Conservation (phyloP, 2,329 filamentous ascomycete genomes). For the Juglanconis oblonga region DNA sequence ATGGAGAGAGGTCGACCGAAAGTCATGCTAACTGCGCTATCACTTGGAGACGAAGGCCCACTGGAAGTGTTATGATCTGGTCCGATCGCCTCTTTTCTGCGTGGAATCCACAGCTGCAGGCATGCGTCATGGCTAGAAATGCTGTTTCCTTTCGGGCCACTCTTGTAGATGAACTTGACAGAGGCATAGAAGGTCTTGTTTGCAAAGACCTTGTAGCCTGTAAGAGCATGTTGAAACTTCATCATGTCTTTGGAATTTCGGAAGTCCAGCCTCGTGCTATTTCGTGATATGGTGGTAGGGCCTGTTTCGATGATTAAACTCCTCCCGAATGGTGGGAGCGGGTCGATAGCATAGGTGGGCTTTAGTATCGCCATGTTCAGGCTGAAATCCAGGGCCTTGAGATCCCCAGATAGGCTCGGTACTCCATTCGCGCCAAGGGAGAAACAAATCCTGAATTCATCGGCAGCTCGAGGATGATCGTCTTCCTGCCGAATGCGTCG, state of each 20-base stretch:
- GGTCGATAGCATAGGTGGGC: not conserved
- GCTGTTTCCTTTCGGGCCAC: not conserved
- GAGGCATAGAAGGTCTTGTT: constrained; percentile 23
- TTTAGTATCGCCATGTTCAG: not conserved
- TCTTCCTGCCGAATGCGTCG: not conserved
- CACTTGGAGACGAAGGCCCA: not conserved
- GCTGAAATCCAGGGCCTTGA: not conserved
- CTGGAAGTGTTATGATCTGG: constrained; percentile 17
- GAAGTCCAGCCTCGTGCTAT: constrained; percentile 26
- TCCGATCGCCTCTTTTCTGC: constrained; percentile 3
- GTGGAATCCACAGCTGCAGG: not conserved
- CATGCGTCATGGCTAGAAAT: constrained; percentile 4
- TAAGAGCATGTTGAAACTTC: constrained; percentile 33
- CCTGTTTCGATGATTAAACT: not conserved
- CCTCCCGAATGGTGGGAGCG: not conserved
- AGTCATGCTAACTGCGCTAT: not conserved
- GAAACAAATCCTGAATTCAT: not conserved
- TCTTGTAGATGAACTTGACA: constrained; percentile 24
- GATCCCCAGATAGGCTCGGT: not conserved
- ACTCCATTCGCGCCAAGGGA: not conserved
- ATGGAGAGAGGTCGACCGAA: not conserved
- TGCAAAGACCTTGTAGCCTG: constrained; percentile 30
- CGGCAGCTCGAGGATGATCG: not conserved
- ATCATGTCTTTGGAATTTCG: constrained; percentile 24
- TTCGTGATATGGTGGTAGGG: not conserved